Evolutionary conservation across 2,329 filamentous ascomycete species (phyloP).

Genomic region (Aspergillus persii): DNA sequence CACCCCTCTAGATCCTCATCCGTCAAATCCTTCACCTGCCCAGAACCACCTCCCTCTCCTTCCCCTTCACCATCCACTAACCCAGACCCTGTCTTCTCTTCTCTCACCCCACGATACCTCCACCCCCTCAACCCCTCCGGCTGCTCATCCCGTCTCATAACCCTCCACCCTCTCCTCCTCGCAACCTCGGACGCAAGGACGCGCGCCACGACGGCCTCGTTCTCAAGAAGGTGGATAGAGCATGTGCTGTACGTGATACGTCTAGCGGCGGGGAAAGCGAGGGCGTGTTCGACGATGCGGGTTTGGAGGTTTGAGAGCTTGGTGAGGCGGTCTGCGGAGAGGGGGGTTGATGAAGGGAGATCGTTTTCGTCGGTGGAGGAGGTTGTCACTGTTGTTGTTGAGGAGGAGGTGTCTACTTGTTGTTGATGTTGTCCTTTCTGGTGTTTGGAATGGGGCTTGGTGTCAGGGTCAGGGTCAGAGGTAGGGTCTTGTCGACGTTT

Average conservation of each 20-base stretch:
- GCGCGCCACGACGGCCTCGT: constrained; percentile 76
- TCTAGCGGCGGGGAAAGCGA: constrained; percentile 71
- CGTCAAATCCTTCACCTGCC: constrained; percentile 31
- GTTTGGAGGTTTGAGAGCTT: constrained; percentile 81
- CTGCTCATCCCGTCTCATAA: constrained; percentile 71
- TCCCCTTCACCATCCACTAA: constrained; percentile 6
- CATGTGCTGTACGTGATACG: constrained; percentile 92
- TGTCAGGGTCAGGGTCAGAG: constrained; percentile 3
- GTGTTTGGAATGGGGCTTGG: background rate
- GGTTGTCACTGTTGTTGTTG: background rate
- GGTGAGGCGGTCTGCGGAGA: constrained; percentile 61
- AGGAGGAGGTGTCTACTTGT: too few species aligned
- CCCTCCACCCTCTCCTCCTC: constrained; percentile 67
- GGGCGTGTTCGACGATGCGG: constrained; percentile 76
- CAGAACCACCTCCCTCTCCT: background rate
- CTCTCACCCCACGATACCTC: constrained; percentile 62
- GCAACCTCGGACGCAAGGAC: constrained; percentile 69
- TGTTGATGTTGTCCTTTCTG: background rate
- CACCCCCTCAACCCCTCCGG: constrained; percentile 73
- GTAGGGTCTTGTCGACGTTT: constrained; percentile 31
- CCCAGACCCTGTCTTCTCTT: background rate
- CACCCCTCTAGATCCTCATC: constrained; percentile 65
- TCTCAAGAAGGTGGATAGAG: constrained; percentile 82
- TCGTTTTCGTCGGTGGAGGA: constrained; percentile 38
- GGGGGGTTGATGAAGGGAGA: constrained; percentile 33